phyloP scores from a whole-genome alignment of 2,329 filamentous ascomycete genomes.

The Hymenoscyphus infarciens region DNA sequence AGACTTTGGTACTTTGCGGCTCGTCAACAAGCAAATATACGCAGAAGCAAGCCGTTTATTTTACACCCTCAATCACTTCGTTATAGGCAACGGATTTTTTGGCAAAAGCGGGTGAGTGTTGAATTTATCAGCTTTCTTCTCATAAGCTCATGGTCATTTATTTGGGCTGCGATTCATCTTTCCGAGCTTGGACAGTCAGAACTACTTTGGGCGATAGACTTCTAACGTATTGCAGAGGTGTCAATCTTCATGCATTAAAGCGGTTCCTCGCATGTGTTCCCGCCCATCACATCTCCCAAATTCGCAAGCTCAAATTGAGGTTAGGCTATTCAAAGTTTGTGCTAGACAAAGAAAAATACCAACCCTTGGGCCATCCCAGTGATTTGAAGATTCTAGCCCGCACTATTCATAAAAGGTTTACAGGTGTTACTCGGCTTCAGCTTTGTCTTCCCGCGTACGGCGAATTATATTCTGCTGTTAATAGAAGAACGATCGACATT shows the following conservation, averaged over 20 bases:
- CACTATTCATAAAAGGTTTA: neutral
- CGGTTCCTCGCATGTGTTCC: neutral
- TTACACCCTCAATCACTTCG: neutral
- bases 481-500: no score
- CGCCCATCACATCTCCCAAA: neutral
- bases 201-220: no score
- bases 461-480: no score
- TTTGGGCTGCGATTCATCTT: no score
- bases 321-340: neutral
- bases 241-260: neutral
- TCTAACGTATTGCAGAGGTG: neutral
- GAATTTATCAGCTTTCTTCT: neutral
- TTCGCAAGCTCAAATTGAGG: neutral
- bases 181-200: no score
- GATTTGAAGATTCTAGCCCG: neutral
- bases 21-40: neutral
- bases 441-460: neutral
- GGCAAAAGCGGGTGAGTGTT: neutral
- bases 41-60: neutral
- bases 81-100: neutral
- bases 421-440: neutral
- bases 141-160: no score
- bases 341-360: no score
- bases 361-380: no score
- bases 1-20: neutral